These are phyloP conservation scores for Zoysia matrella DNA, from an alignment of 202 grass and related monocot genomes.

Conservation along the genomic window DNA sequence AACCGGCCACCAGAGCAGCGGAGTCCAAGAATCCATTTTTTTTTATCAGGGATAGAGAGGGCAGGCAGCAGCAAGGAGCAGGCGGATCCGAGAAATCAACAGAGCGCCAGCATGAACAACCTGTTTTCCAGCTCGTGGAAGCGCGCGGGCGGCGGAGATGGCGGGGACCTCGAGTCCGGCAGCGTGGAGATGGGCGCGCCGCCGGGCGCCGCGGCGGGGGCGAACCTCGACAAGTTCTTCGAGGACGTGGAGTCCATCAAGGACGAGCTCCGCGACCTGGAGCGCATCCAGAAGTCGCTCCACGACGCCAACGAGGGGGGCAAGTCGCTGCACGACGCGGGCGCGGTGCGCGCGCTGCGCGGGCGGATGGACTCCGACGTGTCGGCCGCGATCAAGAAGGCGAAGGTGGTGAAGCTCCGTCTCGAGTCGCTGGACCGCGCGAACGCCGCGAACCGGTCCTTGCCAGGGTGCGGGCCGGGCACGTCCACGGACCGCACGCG, in stretches of 20 bases:
- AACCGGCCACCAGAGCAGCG: neutral
- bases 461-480: conserved; percentile 64
- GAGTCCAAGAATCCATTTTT: neutral
- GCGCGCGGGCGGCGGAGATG: conserved; percentile 55
- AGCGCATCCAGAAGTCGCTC: too few species aligned
- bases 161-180: conserved; percentile 59
- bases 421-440: conserved; percentile 80
- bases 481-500: conserved; percentile 81
- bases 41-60: too few species aligned
- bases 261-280: conserved; percentile 56
- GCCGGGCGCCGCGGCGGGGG: conserved; percentile 45
- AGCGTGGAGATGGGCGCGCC: conserved; percentile 51
- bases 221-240: conserved; percentile 83
- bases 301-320: neutral
- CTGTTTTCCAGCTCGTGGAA: conserved; percentile 23
- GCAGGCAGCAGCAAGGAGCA: neutral
- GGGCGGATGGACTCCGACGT: conserved; percentile 81
- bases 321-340: conserved; percentile 87
- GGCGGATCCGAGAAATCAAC: neutral
- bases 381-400: conserved; percentile 58
- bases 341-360: conserved; percentile 68
- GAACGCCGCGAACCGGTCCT: conserved; percentile 86
- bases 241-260: conserved; percentile 96
- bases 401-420: too few species aligned
- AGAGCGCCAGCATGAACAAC: conserved; percentile 62